phyloP scores from a whole-genome alignment of 345 rosid genomes.

The Rhodomyrtus tomentosa region DNA sequence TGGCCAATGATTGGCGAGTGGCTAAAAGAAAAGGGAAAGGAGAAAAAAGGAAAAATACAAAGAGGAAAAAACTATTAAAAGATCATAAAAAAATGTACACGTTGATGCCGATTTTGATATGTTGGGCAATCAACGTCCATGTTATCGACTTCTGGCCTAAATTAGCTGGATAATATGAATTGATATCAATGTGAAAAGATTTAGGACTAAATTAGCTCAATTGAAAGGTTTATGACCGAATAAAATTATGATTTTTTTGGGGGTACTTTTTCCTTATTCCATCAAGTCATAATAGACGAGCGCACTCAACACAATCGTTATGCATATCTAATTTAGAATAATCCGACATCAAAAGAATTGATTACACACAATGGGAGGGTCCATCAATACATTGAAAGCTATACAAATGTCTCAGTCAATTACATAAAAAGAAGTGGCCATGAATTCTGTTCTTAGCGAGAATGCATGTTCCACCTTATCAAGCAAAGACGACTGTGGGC shows the following conservation, averaged over 20 bases:
- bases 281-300: background rate
- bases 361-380: background rate
- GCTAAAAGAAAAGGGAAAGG: no score
- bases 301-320: background rate
- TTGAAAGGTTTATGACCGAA: no score
- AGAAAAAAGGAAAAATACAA: no score
- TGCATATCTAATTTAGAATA: background rate
- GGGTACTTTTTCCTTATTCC: background rate
- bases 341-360: background rate
- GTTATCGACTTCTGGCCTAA: no score
- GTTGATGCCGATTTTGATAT: rapidly evolving
- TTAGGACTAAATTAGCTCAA: no score
- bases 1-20: no score
- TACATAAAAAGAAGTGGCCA: background rate
- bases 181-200: no score
- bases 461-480: background rate
- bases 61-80: no score
- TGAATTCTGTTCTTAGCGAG: background rate
- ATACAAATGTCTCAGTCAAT: background rate
- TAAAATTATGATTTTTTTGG: no score
- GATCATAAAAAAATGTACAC: no score
- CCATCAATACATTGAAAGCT: background rate
- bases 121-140: no score
- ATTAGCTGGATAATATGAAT: no score
- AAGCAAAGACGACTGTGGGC: background rate